Evolutionary conservation across 148 eudicot genomes (phyloP).

Genomic region (Amaranthus hypochondriacus): DNA sequence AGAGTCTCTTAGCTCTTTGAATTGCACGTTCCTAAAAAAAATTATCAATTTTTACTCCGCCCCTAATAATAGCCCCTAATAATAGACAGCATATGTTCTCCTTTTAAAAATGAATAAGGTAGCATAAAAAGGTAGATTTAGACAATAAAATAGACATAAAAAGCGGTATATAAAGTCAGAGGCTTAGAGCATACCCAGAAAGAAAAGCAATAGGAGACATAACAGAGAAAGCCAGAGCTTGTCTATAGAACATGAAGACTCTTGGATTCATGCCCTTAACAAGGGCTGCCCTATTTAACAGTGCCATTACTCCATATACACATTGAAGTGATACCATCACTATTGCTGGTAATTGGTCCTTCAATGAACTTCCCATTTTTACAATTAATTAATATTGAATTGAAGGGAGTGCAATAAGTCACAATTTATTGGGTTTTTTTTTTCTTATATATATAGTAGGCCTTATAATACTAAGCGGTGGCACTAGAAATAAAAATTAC

Average conservation of each 20-base stretch:
- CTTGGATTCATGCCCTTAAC: slow-evolving; percentile 62
- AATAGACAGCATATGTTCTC: no score
- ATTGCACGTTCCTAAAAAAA: no score
- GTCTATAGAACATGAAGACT: slow-evolving; percentile 66
- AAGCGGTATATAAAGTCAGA: background rate
- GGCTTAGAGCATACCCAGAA: slow-evolving; percentile 30
- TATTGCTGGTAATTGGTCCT: slow-evolving; percentile 45
- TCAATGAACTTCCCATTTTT: background rate
- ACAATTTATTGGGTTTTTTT: background rate
- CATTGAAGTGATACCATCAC: slow-evolving; percentile 50
- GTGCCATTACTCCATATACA: slow-evolving; percentile 38
- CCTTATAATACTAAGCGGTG: no score
- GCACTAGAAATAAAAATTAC: no score
- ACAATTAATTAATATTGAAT: no score
- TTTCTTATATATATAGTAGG: background rate
- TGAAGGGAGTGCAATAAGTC: no score
- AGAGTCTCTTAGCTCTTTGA: no score
- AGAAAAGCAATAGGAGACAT: slow-evolving; percentile 56
- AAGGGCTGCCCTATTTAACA: slow-evolving; percentile 53
- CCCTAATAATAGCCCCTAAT: no score
- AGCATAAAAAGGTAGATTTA: no score
- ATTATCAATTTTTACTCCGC: no score
- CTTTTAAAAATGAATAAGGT: no score
- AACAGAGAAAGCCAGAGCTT: slow-evolving; percentile 49
- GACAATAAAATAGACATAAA: no score